These are phyloP conservation scores for Colletotrichum cuscutae DNA, from an alignment of 2,329 filamentous ascomycete species.

Conservation along the genomic window DNA sequence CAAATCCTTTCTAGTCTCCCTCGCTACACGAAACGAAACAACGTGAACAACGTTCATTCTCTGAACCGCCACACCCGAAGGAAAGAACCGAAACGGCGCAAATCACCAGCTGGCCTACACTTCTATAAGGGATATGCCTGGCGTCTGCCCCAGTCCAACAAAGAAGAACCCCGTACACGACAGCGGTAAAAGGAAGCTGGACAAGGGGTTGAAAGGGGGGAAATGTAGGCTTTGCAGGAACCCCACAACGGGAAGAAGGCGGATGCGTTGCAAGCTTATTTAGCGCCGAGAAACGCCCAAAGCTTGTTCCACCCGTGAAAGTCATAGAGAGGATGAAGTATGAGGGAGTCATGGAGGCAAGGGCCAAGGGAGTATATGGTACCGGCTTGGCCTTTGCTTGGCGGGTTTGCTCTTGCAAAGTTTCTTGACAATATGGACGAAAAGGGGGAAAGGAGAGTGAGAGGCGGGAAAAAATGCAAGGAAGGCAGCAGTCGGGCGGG, in stretches of 20 bases:
- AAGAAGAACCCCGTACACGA: not conserved
- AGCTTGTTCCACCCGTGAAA: not conserved
- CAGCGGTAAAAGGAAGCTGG: not conserved
- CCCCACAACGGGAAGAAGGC: not conserved
- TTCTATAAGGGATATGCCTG: not conserved
- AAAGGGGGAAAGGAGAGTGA: not conserved
- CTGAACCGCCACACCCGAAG: not conserved
- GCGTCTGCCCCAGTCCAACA: too few species aligned
- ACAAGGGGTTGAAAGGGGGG: too few species aligned
- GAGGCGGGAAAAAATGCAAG: too few species aligned
- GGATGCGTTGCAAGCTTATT: not conserved
- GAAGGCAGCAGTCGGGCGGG: too few species aligned
- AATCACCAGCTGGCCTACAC: not conserved
- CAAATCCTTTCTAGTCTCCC: too few species aligned
- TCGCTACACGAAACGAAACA: not conserved
- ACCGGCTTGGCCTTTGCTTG: not conserved
- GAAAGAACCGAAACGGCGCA: not conserved
- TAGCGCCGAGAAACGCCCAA: not conserved
- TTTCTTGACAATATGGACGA: not conserved
- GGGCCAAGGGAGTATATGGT: not conserved
- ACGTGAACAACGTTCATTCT: not conserved
- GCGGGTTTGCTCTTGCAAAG: not conserved
- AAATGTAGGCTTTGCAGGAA: not conserved
- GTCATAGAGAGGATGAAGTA: too few species aligned
- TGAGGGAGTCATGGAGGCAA: not conserved